Percentiles rank a stretch among this genome's conserved stretches.
phyloP scores from a whole-genome alignment of 305 asterid species.

The Fraxinus sp. region DNA sequence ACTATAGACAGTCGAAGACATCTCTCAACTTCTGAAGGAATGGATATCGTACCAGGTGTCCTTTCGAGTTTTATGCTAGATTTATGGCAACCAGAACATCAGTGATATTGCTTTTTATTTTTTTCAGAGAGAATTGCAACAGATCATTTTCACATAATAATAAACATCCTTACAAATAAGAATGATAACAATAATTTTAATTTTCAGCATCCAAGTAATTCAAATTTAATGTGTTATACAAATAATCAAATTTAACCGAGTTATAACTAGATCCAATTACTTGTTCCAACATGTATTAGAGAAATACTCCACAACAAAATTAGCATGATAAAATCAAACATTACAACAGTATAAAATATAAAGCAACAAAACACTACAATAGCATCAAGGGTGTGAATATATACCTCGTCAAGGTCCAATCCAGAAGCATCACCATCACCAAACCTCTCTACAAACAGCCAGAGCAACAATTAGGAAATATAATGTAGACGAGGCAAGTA shows the following conservation, averaged over 20 bases:
- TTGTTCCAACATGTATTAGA: background rate
- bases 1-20: background rate
- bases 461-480: conserved; percentile 18
- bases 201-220: background rate
- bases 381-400: background rate
- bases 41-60: background rate
- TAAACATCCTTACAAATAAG: background rate
- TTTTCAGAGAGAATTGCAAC: background rate
- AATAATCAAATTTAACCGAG: background rate
- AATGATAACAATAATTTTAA: background rate
- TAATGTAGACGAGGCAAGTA: background rate
- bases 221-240: background rate
- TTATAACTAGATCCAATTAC: background rate
- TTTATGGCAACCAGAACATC: background rate
- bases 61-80: background rate
- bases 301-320: background rate
- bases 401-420: conserved; percentile 96
- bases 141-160: background rate
- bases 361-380: background rate
- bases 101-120: background rate
- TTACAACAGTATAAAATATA: conserved; percentile 3
- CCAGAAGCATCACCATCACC: conserved; percentile 96
- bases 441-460: conserved; percentile 77
- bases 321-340: conserved; percentile 16
- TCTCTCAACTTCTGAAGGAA: background rate